phyloP scores from a whole-genome alignment of 495 filamentous ascomycete species.

The Podospora appendiculata region DNA sequence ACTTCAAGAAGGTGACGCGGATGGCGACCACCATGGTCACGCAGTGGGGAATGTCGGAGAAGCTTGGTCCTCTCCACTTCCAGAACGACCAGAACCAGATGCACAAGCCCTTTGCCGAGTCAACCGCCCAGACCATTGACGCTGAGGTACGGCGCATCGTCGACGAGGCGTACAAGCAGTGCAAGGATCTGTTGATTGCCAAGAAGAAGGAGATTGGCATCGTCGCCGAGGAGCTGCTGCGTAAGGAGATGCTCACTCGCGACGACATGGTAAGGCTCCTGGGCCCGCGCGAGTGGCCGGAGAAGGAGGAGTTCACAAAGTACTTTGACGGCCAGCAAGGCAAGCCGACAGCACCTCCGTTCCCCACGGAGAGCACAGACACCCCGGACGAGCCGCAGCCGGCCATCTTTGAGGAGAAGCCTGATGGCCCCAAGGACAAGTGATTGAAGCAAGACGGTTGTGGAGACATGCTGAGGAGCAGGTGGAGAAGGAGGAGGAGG shows the following conservation, averaged over 20 bases:
- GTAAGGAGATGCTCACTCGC: constrained; percentile 80
- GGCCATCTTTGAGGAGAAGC: constrained; percentile 11
- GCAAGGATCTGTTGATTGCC: constrained; percentile 69
- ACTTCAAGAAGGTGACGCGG: constrained; percentile 96
- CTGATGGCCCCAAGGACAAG: neutral
- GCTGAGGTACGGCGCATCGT: constrained; percentile 82
- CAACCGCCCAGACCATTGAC: constrained; percentile 87
- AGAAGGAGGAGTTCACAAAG: constrained; percentile 82
- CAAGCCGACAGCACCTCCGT: constrained; percentile 38
- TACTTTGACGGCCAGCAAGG: constrained; percentile 60
- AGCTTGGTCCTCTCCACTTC: constrained; percentile 86
- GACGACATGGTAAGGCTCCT: constrained; percentile 88
- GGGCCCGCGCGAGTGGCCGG: constrained; percentile 72
- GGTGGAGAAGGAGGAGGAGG: neutral
- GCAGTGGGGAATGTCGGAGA: constrained; percentile 93
- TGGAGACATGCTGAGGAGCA: neutral
- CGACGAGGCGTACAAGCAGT: constrained; percentile 85
- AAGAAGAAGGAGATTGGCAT: constrained; percentile 84
- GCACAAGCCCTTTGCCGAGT: constrained; percentile 92
- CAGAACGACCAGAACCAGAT: constrained; percentile 69
- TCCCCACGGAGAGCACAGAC: constrained; percentile 39
- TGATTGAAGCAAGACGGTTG: neutral
- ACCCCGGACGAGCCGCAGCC: constrained; percentile 15
- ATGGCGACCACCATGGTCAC: constrained; percentile 98
- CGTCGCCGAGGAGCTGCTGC: constrained; percentile 86